Percentiles rank a stretch among this genome's conserved stretches.
Conservation (phyloP, 768 basidiomycete genomes). For the Phylloporus arenicola region DNA sequence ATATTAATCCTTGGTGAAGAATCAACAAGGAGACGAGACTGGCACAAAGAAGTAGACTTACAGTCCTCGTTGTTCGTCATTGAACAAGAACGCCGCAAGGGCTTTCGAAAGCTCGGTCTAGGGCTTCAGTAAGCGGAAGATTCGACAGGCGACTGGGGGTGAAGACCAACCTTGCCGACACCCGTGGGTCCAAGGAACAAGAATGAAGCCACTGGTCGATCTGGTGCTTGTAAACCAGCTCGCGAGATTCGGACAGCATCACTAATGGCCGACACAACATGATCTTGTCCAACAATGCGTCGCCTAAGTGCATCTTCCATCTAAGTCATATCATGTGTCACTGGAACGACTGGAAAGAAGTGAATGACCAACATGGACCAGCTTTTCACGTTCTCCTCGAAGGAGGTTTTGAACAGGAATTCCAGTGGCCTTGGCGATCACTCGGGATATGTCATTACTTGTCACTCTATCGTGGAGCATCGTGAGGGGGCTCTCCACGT, state of each 20-base stretch:
- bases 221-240: conserved; percentile 83
- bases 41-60: conserved; percentile 33
- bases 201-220: conserved; percentile 89
- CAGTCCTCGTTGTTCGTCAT: conserved; percentile 83
- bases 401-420: conserved; percentile 86
- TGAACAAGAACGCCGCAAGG: conserved; percentile 83
- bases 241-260: conserved; percentile 92
- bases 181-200: conserved; percentile 87
- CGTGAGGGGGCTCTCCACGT: conserved; percentile 38
- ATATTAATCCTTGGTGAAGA: conserved; percentile 64
- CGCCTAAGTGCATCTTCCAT: conserved; percentile 79
- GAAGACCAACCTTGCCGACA: conserved; percentile 61
- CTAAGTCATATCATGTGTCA: conserved; percentile 32
- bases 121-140: conserved; percentile 1
- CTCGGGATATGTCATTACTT: conserved; percentile 82
- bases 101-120: conserved; percentile 86
- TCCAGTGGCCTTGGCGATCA: conserved; percentile 84
- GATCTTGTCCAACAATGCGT: conserved; percentile 87
- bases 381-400: conserved; percentile 84
- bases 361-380: conserved; percentile 65
- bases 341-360: not conserved
- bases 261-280: conserved; percentile 78
- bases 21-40: not conserved
- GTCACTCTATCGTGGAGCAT: conserved; percentile 86
- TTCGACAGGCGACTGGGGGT: not conserved